phyloP scores from a whole-genome alignment of 805 yeast species.

The Hanseniaspora valbyensis region DNA sequence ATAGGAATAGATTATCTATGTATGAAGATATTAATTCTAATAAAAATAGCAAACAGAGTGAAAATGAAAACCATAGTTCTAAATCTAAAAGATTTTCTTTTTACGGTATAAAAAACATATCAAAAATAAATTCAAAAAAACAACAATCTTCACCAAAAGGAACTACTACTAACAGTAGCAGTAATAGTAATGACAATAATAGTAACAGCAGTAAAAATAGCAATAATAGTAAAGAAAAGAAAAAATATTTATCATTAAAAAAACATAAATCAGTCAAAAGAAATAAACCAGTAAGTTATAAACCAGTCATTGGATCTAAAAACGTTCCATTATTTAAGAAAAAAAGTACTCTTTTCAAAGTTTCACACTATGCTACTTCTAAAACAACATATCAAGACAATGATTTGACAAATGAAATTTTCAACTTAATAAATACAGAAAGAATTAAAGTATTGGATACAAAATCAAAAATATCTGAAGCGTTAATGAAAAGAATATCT shows the following conservation, averaged over 20 bases:
- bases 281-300: constrained; percentile 7
- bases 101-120: neutral
- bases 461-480: neutral
- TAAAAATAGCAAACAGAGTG: neutral
- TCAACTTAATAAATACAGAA: neutral
- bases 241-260: neutral
- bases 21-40: constrained; percentile 8
- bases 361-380: neutral
- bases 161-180: no score
- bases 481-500: constrained; percentile 1
- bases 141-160: no score
- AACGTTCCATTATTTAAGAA: constrained; percentile 10
- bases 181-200: neutral
- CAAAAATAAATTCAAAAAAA: neutral
- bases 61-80: neutral
- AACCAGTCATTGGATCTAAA: neutral
- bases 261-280: constrained; percentile 7
- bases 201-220: neutral
- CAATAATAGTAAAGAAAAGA: neutral
- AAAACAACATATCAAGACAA: neutral
- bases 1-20: constrained; percentile 15
- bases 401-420: neutral
- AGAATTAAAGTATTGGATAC: neutral
- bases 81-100: constrained; percentile 1
- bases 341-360: neutral